These are phyloP conservation scores for Ophiostoma triangulosporum DNA, from an alignment of 2,329 filamentous ascomycete genomes.

Conservation along the genomic window DNA sequence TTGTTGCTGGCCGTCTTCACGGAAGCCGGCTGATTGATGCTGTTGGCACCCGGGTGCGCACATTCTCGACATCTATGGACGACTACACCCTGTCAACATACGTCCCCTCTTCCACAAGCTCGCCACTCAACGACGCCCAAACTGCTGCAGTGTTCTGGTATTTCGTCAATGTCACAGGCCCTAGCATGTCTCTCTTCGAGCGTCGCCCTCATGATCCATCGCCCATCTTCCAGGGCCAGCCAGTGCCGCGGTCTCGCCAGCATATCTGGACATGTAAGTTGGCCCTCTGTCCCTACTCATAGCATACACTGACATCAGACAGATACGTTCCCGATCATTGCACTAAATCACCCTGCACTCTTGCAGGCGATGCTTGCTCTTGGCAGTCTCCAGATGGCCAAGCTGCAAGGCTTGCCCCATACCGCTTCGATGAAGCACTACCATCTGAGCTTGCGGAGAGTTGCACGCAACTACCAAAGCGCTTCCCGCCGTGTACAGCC, in stretches of 20 bases:
- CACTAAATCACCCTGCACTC: slow-evolving; percentile 72
- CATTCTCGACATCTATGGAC: slow-evolving; percentile 35
- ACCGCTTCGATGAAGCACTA: slow-evolving; percentile 87
- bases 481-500: slow-evolving; percentile 56
- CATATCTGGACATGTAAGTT: slow-evolving; percentile 50
- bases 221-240: slow-evolving; percentile 47
- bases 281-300: too few relatives aligned
- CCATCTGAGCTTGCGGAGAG: slow-evolving; percentile 65
- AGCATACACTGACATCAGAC: slow-evolving; percentile 15
- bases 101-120: slow-evolving; percentile 47
- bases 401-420: slow-evolving; percentile 57
- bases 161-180: slow-evolving; percentile 80
- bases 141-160: slow-evolving; percentile 80
- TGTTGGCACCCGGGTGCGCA: slow-evolving; percentile 32
- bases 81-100: slow-evolving; percentile 49
- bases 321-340: slow-evolving; percentile 69
- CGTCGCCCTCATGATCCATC: slow-evolving; percentile 63
- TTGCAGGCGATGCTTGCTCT: slow-evolving; percentile 84
- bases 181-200: slow-evolving; percentile 78
- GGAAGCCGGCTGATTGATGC: slow-evolving; percentile 24
- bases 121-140: slow-evolving; percentile 66
- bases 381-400: slow-evolving; percentile 76
- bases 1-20: slow-evolving; percentile 23
- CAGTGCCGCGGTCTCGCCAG: slow-evolving; percentile 49
- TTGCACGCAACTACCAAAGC: slow-evolving; percentile 63